Conservation (phyloP, 192 early-diverging fungal species). For the Gonapodya sp. region DNA sequence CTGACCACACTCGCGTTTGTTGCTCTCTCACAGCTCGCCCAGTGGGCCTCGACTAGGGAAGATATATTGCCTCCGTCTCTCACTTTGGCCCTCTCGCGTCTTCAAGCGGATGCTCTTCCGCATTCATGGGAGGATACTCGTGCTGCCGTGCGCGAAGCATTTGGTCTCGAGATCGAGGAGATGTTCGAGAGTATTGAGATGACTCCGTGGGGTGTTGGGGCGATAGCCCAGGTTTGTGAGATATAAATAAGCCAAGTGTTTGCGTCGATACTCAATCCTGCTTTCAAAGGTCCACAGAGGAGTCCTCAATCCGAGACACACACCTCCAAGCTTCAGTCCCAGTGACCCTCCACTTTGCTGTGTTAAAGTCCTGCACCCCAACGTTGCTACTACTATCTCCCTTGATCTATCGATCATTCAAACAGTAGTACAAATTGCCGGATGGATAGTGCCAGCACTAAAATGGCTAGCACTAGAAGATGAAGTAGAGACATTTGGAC, state of each 20-base stretch:
- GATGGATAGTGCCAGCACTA: conserved; percentile 59
- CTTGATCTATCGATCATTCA: conserved; percentile 78
- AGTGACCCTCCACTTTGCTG: conserved; percentile 34
- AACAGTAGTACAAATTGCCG: conserved; percentile 52
- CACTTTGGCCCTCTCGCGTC: conserved; percentile 59
- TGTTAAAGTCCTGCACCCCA: conserved; percentile 88
- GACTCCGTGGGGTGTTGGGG: conserved; percentile 78
- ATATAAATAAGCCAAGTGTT: no score
- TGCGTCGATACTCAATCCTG: conserved; percentile 12
- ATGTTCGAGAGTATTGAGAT: conserved; percentile 71
- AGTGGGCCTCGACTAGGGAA: conserved; percentile 87
- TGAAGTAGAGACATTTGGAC: conserved; percentile 77
- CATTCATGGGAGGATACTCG: conserved; percentile 66
- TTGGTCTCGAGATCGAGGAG: conserved; percentile 56
- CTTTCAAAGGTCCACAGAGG: conserved; percentile 8
- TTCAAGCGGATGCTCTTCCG: conserved; percentile 72
- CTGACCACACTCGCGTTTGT: neutral
- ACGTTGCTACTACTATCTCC: conserved; percentile 51
- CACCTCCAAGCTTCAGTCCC: conserved; percentile 14
- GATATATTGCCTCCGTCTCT: conserved; percentile 74
- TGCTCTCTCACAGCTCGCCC: conserved; percentile 50
- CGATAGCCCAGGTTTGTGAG: conserved; percentile 79
- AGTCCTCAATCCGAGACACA: conserved; percentile 13
- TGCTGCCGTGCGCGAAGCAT: conserved; percentile 45
- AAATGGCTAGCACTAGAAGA: conserved; percentile 82